phyloP scores from a whole-genome alignment of 2,329 filamentous ascomycete genomes.

The Chaetomiaceae sp. region DNA sequence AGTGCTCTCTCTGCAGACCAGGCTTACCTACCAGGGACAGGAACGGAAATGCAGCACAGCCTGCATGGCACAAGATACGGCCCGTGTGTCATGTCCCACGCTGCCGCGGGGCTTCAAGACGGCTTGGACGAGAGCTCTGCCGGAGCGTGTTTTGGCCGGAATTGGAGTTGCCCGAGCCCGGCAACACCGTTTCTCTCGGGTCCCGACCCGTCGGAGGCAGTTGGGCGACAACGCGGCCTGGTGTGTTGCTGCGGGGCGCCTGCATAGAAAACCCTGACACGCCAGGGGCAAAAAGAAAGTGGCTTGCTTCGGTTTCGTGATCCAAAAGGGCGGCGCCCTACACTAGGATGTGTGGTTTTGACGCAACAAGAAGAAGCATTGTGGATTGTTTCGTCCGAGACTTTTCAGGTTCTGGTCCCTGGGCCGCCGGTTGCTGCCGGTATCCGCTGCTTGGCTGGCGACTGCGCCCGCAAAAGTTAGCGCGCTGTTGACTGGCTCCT shows the following conservation, averaged over 20 bases:
- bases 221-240: too few species aligned
- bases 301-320: too few species aligned
- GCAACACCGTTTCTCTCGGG: slow-evolving; percentile 6
- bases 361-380: too few species aligned
- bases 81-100: not conserved
- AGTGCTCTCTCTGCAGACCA: slow-evolving; percentile 11
- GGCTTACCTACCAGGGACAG: slow-evolving; percentile 17
- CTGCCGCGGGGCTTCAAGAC: not conserved
- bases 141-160: not conserved
- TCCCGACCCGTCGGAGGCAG: not conserved
- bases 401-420: too few species aligned
- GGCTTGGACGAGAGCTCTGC: not conserved
- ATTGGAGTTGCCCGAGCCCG: not conserved
- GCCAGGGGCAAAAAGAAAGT: not conserved
- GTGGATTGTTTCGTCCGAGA: too few species aligned
- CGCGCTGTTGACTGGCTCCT: too few species aligned
- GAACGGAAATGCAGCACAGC: slow-evolving; percentile 14
- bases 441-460: too few species aligned
- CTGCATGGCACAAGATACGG: slow-evolving; percentile 12
- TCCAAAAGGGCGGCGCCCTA: too few species aligned
- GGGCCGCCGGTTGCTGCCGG: too few species aligned
- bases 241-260: too few species aligned
- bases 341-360: too few species aligned
- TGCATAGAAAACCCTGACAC: not conserved
- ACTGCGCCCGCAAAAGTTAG: too few species aligned